Evolutionary conservation across 345 rosid species (phyloP).

Genomic region (Lepidium africanum): DNA sequence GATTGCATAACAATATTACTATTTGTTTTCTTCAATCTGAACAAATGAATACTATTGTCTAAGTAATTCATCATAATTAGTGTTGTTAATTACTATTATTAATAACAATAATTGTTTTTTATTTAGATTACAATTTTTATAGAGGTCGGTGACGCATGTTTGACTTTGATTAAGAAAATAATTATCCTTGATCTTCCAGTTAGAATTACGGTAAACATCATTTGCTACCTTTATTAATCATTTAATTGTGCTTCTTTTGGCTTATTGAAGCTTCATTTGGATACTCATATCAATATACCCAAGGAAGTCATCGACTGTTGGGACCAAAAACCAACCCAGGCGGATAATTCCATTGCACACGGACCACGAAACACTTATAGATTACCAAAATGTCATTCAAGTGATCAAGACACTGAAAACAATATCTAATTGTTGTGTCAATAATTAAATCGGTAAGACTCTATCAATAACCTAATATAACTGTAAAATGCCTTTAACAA

Average conservation of each 20-base stretch:
- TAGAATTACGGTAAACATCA: not conserved
- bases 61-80: not conserved
- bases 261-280: no score
- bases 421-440: no score
- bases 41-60: not conserved
- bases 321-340: no score
- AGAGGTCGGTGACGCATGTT: constrained; percentile 26
- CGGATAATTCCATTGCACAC: no score
- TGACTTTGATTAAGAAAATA: not conserved
- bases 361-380: no score
- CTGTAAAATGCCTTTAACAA: no score
- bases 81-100: not conserved
- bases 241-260: not conserved
- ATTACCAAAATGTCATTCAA: no score
- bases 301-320: no score
- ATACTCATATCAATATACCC: no score
- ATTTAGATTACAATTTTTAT: constrained; percentile 4
- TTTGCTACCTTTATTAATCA: not conserved
- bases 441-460: no score
- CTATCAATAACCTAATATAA: no score
- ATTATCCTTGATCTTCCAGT: not conserved
- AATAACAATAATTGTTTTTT: not conserved
- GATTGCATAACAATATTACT: not conserved
- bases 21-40: not conserved
- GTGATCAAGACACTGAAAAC: no score